Percentiles rank a stretch among this genome's conserved stretches.
Evolutionary conservation across 306 rosid species (phyloP).

Genomic region (Malus orientalis): DNA sequence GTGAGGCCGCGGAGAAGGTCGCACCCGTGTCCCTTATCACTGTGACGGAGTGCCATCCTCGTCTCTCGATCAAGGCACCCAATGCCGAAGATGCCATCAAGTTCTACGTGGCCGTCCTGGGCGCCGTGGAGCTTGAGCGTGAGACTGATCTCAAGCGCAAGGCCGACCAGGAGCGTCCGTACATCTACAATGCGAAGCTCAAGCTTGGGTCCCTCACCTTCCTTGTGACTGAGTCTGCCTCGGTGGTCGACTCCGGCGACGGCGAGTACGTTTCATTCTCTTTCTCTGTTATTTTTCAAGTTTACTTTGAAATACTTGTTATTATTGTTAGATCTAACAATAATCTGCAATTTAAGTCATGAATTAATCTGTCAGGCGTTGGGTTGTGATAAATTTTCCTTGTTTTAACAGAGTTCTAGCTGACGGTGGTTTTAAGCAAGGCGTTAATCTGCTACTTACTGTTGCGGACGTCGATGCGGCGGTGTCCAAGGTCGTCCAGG

Average conservation of each 20-base stretch:
- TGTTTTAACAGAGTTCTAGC: neutral
- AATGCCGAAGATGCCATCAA: conserved; percentile 61
- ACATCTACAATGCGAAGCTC: conserved; percentile 51
- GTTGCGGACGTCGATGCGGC: conserved; percentile 48
- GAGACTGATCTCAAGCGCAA: conserved; percentile 60
- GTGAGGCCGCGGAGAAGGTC: conserved; percentile 32
- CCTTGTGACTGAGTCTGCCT: conserved; percentile 34
- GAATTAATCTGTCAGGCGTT: too few species aligned
- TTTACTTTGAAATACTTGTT: neutral
- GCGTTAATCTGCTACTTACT: conserved; percentile 27
- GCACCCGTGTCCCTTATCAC: neutral
- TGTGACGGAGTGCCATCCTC: neutral
- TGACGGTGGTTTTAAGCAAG: neutral
- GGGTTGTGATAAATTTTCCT: neutral
- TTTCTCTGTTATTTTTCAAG: neutral
- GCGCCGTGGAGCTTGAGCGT: conserved; percentile 63
- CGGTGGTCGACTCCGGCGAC: conserved; percentile 16
- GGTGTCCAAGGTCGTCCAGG: conserved; percentile 41
- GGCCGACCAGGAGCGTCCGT: conserved; percentile 73
- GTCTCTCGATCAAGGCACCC: conserved; percentile 27
- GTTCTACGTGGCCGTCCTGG: conserved; percentile 74
- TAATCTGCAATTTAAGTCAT: too few species aligned
- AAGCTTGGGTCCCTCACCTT: conserved; percentile 45
- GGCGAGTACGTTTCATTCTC: conserved; percentile 24
- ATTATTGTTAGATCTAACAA: neutral